phyloP scores from a whole-genome alignment of 192 early-diverging fungal genomes.

The Umbelopsis sp. region DNA sequence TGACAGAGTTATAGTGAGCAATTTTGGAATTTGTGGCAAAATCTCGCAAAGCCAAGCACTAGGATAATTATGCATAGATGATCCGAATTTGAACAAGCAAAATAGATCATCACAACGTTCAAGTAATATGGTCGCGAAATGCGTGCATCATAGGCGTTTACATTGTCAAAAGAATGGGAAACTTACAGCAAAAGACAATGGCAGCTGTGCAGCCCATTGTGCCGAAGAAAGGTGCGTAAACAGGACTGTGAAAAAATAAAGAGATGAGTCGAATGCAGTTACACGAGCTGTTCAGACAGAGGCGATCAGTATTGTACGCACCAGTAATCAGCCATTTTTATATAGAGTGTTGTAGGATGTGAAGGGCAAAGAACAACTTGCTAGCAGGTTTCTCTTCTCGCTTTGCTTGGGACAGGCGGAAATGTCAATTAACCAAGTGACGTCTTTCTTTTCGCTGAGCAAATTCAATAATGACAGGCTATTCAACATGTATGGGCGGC shows the following conservation, averaged over 20 bases:
- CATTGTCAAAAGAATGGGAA: not conserved
- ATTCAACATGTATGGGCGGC: too few relatives aligned
- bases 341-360: slow-evolving; percentile 18
- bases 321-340: slow-evolving; percentile 21
- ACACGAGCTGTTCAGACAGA: not conserved
- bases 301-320: not conserved
- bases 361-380: slow-evolving; percentile 12
- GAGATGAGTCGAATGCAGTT: slow-evolving; percentile 2
- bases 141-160: not conserved
- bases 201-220: slow-evolving; percentile 89
- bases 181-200: slow-evolving; percentile 85
- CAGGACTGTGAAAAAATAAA: slow-evolving; percentile 62
- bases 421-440: slow-evolving; percentile 10
- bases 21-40: too few relatives aligned
- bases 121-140: not conserved
- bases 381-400: not conserved
- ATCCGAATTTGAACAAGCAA: not conserved
- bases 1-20: not conserved
- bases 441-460: not conserved
- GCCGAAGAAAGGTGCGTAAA: slow-evolving; percentile 95
- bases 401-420: not conserved
- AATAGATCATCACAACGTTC: not conserved
- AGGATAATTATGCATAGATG: slow-evolving; percentile 2
- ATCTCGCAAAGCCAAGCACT: not conserved
- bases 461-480: not conserved